Percentiles rank a stretch among this genome's conserved stretches.
Conservation (phyloP, 306 rosid genomes). For the Lupinus albus region DNA sequence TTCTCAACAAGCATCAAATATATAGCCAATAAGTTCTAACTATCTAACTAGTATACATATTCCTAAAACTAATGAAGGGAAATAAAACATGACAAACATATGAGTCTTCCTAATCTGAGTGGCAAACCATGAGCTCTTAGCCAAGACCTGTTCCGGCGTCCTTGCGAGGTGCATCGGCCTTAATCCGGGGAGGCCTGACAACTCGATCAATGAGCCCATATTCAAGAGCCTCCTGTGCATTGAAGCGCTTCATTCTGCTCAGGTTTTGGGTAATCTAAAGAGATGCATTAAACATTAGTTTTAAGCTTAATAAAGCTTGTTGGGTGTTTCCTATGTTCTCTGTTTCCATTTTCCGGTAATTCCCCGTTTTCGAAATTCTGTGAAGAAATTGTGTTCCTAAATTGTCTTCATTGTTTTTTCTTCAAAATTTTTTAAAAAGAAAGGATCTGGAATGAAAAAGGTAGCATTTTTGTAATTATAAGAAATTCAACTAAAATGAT, state of each 20-base stretch:
- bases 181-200: conserved; percentile 76
- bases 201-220: conserved; percentile 88
- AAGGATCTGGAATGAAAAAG: no score
- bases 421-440: not conserved
- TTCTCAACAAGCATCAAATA: conserved; percentile 22
- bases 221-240: conserved; percentile 84
- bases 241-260: conserved; percentile 67
- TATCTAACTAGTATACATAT: conserved; percentile 38
- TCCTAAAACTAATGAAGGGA: conserved; percentile 26
- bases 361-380: not conserved
- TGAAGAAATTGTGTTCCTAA: not conserved
- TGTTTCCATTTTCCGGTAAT: no score
- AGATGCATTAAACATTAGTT: conserved; percentile 37
- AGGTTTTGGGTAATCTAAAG: conserved; percentile 72
- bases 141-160: conserved; percentile 82
- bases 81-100: conserved; percentile 22
- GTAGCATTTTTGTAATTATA: not conserved
- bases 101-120: conserved; percentile 25
- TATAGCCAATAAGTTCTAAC: conserved; percentile 34
- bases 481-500: not conserved
- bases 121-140: conserved; percentile 46
- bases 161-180: conserved; percentile 75
- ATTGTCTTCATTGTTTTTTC: no score
- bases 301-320: conserved; percentile 12
- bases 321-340: not conserved